A percentile compares a stretch with the other conserved stretches of the same genome.
These are phyloP conservation scores for Cryptococcus depauperatus DNA, from an alignment of 1,284 basidiomycete species.

Conservation along the genomic window DNA sequence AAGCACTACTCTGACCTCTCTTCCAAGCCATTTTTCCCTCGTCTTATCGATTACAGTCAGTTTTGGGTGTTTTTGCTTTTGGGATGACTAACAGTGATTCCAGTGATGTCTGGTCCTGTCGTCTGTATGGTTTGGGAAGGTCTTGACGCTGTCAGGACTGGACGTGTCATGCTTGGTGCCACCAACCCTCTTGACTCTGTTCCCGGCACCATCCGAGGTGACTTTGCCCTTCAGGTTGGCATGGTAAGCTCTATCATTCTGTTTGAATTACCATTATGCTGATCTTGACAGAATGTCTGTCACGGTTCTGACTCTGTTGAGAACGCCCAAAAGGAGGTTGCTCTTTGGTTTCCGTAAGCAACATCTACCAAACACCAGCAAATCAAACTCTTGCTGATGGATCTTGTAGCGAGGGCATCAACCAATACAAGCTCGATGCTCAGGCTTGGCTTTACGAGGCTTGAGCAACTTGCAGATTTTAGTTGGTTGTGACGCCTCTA, in stretches of 20 bases:
- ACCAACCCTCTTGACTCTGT: constrained; percentile 91
- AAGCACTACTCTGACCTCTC: constrained; percentile 90
- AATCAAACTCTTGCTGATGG: too few relatives aligned
- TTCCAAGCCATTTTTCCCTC: constrained; percentile 85
- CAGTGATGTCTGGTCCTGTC: constrained; percentile 84
- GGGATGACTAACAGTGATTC: not conserved
- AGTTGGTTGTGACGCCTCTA: not conserved
- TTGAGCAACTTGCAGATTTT: constrained; percentile 15
- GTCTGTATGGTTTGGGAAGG: constrained; percentile 97
- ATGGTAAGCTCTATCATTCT: constrained; percentile 24
- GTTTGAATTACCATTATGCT: not conserved
- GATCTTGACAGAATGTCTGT: constrained; percentile 36
- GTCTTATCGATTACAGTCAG: constrained; percentile 71
- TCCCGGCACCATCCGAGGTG: constrained; percentile 81
- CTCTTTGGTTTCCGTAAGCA: constrained; percentile 56
- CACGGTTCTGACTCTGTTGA: constrained; percentile 91
- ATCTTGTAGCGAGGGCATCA: constrained; percentile 62
- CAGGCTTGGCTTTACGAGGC: constrained; percentile 79
- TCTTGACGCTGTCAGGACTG: constrained; percentile 91
- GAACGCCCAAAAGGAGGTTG: constrained; percentile 84
- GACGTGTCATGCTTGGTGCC: constrained; percentile 88
- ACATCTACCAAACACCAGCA: too few relatives aligned
- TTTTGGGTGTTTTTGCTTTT: constrained; percentile 2
- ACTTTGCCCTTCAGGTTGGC: constrained; percentile 85
- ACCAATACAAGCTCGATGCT: constrained; percentile 64